Percentiles rank a stretch among this genome's conserved stretches.
These are phyloP conservation scores for Alternaria metachromatica DNA, from an alignment of 2,329 filamentous ascomycete species.

Conservation along the genomic window DNA sequence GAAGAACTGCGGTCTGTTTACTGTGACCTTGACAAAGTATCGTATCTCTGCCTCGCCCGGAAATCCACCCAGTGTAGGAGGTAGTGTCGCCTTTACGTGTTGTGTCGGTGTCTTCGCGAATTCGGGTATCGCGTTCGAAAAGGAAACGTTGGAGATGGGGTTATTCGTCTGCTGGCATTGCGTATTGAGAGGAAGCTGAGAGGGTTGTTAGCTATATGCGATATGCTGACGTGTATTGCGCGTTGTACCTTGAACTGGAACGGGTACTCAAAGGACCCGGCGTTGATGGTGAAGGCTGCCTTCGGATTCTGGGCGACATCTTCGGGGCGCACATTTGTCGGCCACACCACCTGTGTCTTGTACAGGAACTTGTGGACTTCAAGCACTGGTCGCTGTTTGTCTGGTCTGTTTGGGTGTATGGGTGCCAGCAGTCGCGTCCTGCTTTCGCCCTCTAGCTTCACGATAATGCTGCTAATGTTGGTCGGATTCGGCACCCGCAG, in stretches of 20 bases:
- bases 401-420: constrained; percentile 49
- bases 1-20: constrained; percentile 85
- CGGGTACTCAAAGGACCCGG: constrained; percentile 76
- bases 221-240: not conserved
- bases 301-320: constrained; percentile 49
- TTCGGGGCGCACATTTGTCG: constrained; percentile 56
- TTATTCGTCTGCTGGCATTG: constrained; percentile 58
- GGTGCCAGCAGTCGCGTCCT: constrained; percentile 68
- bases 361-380: constrained; percentile 73
- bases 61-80: constrained; percentile 87
- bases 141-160: constrained; percentile 52
- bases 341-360: constrained; percentile 75
- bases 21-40: constrained; percentile 95
- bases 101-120: constrained; percentile 55
- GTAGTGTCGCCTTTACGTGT: constrained; percentile 86
- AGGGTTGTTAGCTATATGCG: not conserved
- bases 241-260: constrained; percentile 77
- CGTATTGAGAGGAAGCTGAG: constrained; percentile 70
- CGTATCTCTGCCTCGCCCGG: constrained; percentile 86
- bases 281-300: constrained; percentile 64
- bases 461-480: constrained; percentile 65
- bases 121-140: constrained; percentile 53
- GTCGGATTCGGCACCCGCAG: constrained; percentile 53
- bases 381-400: constrained; percentile 55
- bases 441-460: constrained; percentile 84